A percentile compares a stretch with the other conserved stretches of the same genome.
These are phyloP conservation scores for Aspergillus costaricaensis DNA, from an alignment of 2,329 filamentous ascomycete genomes.

Conservation along the genomic window DNA sequence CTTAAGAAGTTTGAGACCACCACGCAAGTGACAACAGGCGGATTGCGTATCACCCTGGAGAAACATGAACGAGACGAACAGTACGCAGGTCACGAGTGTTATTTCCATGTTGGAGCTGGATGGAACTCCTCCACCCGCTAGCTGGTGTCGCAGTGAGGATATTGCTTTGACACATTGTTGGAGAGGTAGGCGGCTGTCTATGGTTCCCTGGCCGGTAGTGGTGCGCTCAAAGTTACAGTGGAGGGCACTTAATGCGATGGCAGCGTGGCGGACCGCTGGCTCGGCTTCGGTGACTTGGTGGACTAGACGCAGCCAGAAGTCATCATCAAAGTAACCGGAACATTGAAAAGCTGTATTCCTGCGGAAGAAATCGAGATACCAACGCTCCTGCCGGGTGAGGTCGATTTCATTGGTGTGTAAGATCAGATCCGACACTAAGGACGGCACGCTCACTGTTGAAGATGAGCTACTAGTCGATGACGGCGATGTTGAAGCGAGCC, in stretches of 20 bases:
- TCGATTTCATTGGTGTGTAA: slow-evolving; percentile 1
- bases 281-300: slow-evolving; percentile 23
- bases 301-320: slow-evolving; percentile 23
- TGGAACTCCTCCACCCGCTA: not conserved
- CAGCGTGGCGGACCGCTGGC: slow-evolving; percentile 27
- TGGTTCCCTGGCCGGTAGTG: not conserved
- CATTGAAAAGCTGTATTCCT: not conserved
- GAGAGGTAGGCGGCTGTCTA: not conserved
- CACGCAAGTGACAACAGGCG: slow-evolving; percentile 14
- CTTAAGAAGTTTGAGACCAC: slow-evolving; percentile 8
- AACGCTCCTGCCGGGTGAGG: slow-evolving; percentile 1
- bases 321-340: slow-evolving; percentile 6
- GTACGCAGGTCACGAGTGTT: slow-evolving; percentile 18
- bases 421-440: not conserved
- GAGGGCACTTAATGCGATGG: slow-evolving; percentile 28
- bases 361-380: slow-evolving; percentile 6
- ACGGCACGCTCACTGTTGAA: not conserved
- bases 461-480: not conserved
- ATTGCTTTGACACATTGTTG: slow-evolving; percentile 4
- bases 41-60: slow-evolving; percentile 16
- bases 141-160: not conserved
- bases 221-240: slow-evolving; percentile 24
- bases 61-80: slow-evolving; percentile 20
- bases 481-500: not conserved
- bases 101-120: slow-evolving; percentile 13